Base-by-base conservation (phyloP, 163 green algal genomes). In the Scenedesmus sp. region DNA sequence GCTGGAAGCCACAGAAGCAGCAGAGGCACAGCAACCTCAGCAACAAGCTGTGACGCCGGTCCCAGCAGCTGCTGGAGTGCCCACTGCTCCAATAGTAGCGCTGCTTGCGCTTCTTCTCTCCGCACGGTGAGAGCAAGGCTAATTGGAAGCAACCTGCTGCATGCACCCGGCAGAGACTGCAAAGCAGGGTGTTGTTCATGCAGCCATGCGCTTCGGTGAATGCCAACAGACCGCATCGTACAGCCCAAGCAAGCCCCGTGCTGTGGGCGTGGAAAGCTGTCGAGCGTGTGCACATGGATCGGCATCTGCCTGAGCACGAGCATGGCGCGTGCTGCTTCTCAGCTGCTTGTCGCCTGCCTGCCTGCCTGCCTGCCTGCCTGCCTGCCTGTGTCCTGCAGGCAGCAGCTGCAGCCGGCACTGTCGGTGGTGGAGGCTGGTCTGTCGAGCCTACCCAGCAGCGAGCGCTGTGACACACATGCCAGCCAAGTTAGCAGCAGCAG, bases 71-170 rank as follows among this genome's bases (percentile, higher is more conserved):
- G 35, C 56, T 51, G 65, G 86, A 61, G n/a, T 79, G 51, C 30
- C 40, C 18, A 44, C 83, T 53, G 81, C 46, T 33, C 51, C 85
- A 30, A 90, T 73, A 9, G 49, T 92, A 87, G 89, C 91, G 13
- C 83, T 94, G 44, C 59, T 92, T 10, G 90, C 80, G 33, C 59
- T 93, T 24, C 44, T 93, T 46, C 72, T 93, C 35, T 92, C 84
- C 22, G 90, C 87, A 2, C 72, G 81, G 84, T 91, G 33, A 35
- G 84, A 37, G 0, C 9, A 40, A 37, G 30, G 65, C 65, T 40
- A 40, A 3, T 24, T 20, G 0, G 9, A 37, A 76, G 61, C 9
- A 16, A n/a, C 56, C 22, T 7, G 22, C n/a, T n/a, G 22, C 56
- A 70, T 70, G 2, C 9, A 70, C 51, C 51, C 20, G 51, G n/a